These are phyloP conservation scores for Mucor sp. DNA, from an alignment of 371 early-diverging fungal genomes.

Conservation along the genomic window DNA sequence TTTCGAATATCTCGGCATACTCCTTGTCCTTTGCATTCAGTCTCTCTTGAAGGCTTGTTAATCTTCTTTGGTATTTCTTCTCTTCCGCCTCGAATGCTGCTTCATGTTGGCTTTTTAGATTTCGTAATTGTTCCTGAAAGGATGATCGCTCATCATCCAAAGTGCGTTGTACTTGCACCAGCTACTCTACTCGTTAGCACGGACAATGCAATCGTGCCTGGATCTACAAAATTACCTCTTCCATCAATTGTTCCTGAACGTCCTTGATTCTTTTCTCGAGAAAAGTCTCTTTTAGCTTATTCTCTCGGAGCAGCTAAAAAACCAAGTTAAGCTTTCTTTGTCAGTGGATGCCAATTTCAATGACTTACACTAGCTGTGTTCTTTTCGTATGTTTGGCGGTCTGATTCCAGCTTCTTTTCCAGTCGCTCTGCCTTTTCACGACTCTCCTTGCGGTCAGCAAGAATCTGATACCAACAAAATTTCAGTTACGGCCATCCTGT, in stretches of 20 bases:
- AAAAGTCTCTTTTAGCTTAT: slow-evolving; percentile 30
- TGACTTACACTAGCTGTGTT: slow-evolving; percentile 33
- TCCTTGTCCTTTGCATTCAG: slow-evolving; percentile 31
- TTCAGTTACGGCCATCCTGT: background rate
- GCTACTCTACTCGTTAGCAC: slow-evolving; percentile 5
- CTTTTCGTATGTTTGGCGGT: slow-evolving; percentile 28
- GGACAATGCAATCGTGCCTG: background rate
- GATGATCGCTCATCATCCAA: slow-evolving; percentile 21
- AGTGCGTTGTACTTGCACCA: slow-evolving; percentile 21
- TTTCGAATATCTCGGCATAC: slow-evolving; percentile 21
- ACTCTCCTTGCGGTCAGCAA: slow-evolving; percentile 22
- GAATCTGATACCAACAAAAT: slow-evolving; percentile 8
- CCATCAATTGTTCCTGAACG: slow-evolving; percentile 20
- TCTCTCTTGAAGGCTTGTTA: slow-evolving; percentile 32
- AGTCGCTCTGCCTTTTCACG: slow-evolving; percentile 31
- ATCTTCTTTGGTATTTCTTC: slow-evolving; percentile 31
- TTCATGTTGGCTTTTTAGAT: slow-evolving; percentile 25
- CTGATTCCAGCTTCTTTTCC: slow-evolving; percentile 25
- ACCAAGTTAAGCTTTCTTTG: background rate
- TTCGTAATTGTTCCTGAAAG: slow-evolving; percentile 22
- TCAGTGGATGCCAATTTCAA: background rate
- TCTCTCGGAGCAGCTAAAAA: slow-evolving; percentile 32
- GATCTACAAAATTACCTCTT: slow-evolving; percentile 17
- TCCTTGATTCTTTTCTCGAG: slow-evolving; percentile 32
- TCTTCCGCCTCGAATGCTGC: slow-evolving; percentile 27